phyloP scores from a whole-genome alignment of 352 stramenopile species.

The Globisporangium megalacanthum region DNA sequence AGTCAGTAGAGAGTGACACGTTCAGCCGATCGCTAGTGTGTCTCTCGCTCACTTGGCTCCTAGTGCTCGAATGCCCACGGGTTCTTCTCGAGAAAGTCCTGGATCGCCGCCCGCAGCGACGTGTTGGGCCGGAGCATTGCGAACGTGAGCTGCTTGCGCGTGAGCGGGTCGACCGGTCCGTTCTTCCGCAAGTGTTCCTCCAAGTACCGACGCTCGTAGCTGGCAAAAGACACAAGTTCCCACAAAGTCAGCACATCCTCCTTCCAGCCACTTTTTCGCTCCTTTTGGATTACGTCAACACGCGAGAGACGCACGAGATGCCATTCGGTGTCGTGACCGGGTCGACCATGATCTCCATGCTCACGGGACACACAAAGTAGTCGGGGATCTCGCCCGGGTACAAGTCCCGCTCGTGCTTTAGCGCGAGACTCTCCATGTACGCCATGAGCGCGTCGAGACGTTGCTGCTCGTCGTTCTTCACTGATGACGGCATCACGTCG shows the following conservation, averaged over 20 bases:
- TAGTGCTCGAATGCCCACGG: constrained; percentile 74
- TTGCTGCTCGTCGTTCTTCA: constrained; percentile 4
- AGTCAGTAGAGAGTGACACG: no score
- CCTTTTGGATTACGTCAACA: no score
- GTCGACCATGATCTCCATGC: constrained; percentile 81
- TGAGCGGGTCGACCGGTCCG: constrained; percentile 65
- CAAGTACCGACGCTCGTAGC: constrained; percentile 59
- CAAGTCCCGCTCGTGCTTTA: constrained; percentile 38
- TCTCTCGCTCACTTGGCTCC: neutral
- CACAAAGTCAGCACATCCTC: neutral
- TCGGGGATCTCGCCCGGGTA: constrained; percentile 57
- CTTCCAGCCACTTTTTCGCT: neutral
- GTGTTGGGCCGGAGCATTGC: constrained; percentile 74
- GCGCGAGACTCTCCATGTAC: constrained; percentile 56
- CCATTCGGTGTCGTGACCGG: constrained; percentile 75
- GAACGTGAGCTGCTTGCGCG: constrained; percentile 49
- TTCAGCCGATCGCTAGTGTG: no score
- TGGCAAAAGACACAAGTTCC: constrained; percentile 8
- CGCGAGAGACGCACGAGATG: constrained; percentile 51
- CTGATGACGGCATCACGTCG: neutral
- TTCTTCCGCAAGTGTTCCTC: constrained; percentile 68
- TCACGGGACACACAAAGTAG: constrained; percentile 78
- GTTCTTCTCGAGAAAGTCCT: constrained; percentile 70
- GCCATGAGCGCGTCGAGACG: constrained; percentile 46
- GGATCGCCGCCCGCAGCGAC: constrained; percentile 57